Evolutionary conservation across 2,329 filamentous ascomycete species (phyloP), one percentile per base, ranked within the genome.

Genomic region (Madurella fahalii): DNA sequence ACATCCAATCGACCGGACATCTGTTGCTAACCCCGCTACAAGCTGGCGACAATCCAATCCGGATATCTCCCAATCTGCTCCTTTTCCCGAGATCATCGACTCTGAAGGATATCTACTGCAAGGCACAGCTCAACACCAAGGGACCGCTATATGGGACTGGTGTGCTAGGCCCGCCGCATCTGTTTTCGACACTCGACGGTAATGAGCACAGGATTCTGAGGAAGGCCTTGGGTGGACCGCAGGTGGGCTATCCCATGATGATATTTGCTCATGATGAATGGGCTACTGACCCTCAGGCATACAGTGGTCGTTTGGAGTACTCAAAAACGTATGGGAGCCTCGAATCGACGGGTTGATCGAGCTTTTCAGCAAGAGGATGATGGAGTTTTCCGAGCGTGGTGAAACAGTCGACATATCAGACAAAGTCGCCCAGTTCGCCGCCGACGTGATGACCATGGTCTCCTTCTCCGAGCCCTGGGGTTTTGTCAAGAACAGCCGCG

Each of bases 371-470:
- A 13, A 51, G n/a, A 71, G 69, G 43, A 65, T 71, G 62, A 55
- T 53, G 4, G 67, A 70, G 42, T 59, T 66, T 39, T 63, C 65
- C 2, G 49, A 61, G 5, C 63, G 56, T 0, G 51, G 50, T 1
- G 46, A 63, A 2, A 52, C 61, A 4, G 60, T 73, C 9, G 65
- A 67, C 37, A n/a, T 74, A 2, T 66, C 61, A 11, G 67, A 73
- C 54, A 73, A 71, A 50, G 64, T 70, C 4, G 69, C 69, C 16
- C 66, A 73, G 53, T 74, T 72, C 55, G 70, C 71, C 2, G 70
- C 71, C 4, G 72, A 75, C 45, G 68, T 73, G 40, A 71, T 75
- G 66, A 70, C 68, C 8, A 69, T 70, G 64, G 64, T 74, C 9
- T 65, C 65, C 2, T 74, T 75, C 54, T 63, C 60, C 4, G 45